Conservation (phyloP, 495 filamentous ascomycete species). For the Penicillium ochrochloron region DNA sequence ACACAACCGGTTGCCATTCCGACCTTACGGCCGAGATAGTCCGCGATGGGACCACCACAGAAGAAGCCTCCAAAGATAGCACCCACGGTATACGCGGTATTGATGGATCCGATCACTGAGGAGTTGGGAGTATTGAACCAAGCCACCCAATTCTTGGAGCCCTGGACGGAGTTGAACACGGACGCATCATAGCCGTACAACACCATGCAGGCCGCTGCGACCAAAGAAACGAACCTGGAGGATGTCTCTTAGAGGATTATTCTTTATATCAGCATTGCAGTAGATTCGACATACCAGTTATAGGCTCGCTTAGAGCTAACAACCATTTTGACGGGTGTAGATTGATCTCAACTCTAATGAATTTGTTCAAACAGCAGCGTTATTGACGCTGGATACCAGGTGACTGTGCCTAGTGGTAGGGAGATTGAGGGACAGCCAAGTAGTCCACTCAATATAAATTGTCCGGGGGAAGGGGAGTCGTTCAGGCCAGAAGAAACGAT, state of each 20-base stretch:
- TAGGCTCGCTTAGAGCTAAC: constrained; percentile 41
- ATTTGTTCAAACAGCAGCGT: not conserved
- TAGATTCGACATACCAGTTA: constrained; percentile 37
- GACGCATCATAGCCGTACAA: constrained; percentile 70
- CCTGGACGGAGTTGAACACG: constrained; percentile 67
- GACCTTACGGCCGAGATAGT: constrained; percentile 60
- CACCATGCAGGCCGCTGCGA: constrained; percentile 69
- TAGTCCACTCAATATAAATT: not conserved
- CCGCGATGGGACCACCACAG: constrained; percentile 59
- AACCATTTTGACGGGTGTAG: constrained; percentile 21
- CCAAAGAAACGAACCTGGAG: constrained; percentile 62
- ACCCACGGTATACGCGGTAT: constrained; percentile 67
- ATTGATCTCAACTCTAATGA: not conserved
- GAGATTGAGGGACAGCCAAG: not conserved
- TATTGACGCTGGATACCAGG: not conserved
- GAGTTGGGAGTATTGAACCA: constrained; percentile 60
- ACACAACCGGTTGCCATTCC: constrained; percentile 63
- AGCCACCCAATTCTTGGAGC: constrained; percentile 60
- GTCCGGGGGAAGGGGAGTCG: not conserved
- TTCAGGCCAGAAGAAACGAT: constrained; percentile 6
- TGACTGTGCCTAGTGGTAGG: not conserved
- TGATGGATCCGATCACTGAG: constrained; percentile 59
- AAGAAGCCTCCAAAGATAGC: constrained; percentile 67
- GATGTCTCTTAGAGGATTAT: not conserved
- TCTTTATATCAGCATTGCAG: not conserved